Evolutionary conservation across 495 filamentous ascomycete genomes (phyloP).

Genomic region (Daldinia vernicosa): DNA sequence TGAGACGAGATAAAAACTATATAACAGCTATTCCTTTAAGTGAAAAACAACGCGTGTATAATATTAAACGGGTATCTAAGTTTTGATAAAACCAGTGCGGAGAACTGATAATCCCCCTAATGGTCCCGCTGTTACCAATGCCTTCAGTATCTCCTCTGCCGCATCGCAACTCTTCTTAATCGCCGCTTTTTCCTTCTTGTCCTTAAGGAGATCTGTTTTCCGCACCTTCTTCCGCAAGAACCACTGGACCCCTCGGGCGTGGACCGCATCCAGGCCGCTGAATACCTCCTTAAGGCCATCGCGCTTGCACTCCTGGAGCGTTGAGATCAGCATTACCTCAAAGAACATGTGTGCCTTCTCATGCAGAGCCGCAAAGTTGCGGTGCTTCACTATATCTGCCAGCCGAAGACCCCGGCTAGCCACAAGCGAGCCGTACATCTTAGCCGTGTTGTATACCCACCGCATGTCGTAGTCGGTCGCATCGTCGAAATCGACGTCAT

Average conservation of each 20-base stretch:
- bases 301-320: constrained; percentile 66
- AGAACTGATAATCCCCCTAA: constrained; percentile 6
- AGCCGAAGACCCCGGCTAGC: constrained; percentile 71
- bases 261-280: constrained; percentile 54
- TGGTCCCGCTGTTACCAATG: constrained; percentile 52
- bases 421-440: constrained; percentile 81
- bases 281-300: constrained; percentile 35
- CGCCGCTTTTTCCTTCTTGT: constrained; percentile 65
- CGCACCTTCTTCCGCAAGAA: constrained; percentile 81
- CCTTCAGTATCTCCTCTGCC: constrained; percentile 66
- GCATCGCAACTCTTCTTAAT: constrained; percentile 77
- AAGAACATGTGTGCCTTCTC: constrained; percentile 78
- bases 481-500: constrained; percentile 61
- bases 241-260: constrained; percentile 76
- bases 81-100: not conserved
- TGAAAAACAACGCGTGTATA: not conserved
- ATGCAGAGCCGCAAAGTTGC: constrained; percentile 82
- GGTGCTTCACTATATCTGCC: constrained; percentile 68
- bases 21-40: not conserved
- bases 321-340: constrained; percentile 79
- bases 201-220: constrained; percentile 74
- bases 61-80: not conserved
- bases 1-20: not conserved
- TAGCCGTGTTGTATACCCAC: constrained; percentile 88
- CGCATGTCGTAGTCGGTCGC: constrained; percentile 59